These are phyloP conservation scores for Iris pallida DNA, from an alignment of 116 monocot genomes.

Conservation along the genomic window DNA sequence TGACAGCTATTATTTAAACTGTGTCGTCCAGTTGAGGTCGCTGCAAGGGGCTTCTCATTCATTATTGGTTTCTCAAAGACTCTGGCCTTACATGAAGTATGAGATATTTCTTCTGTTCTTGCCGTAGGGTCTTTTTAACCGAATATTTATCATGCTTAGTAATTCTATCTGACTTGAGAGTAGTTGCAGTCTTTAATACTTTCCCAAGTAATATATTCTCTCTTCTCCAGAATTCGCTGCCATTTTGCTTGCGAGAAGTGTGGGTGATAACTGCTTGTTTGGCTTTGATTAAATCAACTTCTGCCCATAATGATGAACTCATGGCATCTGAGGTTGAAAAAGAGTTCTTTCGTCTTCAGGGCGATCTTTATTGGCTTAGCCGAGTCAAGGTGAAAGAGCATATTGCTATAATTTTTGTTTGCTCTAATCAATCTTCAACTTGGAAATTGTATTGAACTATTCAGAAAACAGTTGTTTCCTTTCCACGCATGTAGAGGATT, in stretches of 20 bases:
- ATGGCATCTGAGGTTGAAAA: constrained; percentile 67
- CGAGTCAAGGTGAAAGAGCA: constrained; percentile 63
- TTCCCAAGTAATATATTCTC: neutral
- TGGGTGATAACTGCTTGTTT: constrained; percentile 90
- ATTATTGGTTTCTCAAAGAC: constrained; percentile 87
- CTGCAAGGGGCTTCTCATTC: constrained; percentile 84
- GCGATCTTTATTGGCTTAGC: constrained; percentile 85
- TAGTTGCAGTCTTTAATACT: too few relatives aligned
- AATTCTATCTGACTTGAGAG: too few relatives aligned
- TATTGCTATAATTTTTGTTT: neutral
- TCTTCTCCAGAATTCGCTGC: constrained; percentile 55
- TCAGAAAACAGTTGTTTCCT: too few relatives aligned
- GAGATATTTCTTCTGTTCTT: constrained; percentile 16
- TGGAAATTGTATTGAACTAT: neutral
- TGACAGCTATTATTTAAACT: constrained; percentile 87
- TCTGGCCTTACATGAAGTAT: constrained; percentile 75
- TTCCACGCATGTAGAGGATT: too few relatives aligned
- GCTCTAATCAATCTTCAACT: neutral
- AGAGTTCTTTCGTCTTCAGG: constrained; percentile 82
- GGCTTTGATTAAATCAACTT: constrained; percentile 67
- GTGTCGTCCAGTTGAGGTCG: constrained; percentile 80
- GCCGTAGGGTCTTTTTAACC: neutral
- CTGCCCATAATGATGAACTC: constrained; percentile 36
- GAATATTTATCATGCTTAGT: too few relatives aligned
- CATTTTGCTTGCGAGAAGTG: constrained; percentile 94